Evolutionary conservation across 2,329 filamentous ascomycete genomes (phyloP).

Genomic region (Penicillium sp.): DNA sequence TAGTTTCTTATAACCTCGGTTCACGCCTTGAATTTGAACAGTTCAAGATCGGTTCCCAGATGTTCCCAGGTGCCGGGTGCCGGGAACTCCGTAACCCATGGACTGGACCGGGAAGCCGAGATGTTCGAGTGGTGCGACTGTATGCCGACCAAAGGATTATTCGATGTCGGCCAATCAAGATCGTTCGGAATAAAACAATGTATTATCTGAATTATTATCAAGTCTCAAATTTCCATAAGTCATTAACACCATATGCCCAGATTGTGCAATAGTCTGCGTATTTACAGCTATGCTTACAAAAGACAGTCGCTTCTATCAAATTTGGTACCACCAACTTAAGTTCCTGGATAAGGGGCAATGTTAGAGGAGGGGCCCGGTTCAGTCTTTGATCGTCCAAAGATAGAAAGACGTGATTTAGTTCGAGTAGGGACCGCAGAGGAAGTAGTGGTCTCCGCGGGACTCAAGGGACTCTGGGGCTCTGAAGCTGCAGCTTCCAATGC

Average conservation of each 20-base stretch:
- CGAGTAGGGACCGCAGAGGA: conserved; percentile 24
- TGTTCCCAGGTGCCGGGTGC: background rate
- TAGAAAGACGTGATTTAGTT: conserved; percentile 31
- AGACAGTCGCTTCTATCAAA: background rate
- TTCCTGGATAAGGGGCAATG: conserved; percentile 38
- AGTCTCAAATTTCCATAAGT: background rate
- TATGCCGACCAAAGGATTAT: background rate
- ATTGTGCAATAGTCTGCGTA: background rate
- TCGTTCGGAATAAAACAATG: background rate
- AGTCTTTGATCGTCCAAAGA: conserved; percentile 28
- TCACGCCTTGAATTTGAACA: background rate
- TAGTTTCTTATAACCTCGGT: background rate
- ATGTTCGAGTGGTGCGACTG: background rate
- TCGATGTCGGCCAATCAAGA: background rate
- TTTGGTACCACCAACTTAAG: conserved; percentile 17
- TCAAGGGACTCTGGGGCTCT: conserved; percentile 12
- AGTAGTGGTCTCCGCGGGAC: background rate
- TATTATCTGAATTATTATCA: background rate
- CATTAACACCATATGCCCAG: background rate
- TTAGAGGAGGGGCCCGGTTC: conserved; percentile 17
- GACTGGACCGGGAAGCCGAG: background rate
- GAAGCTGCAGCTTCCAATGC: conserved; percentile 14
- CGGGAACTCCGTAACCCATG: background rate
- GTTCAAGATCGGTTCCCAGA: background rate
- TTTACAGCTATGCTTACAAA: background rate